Percentiles rank a stretch among this genome's conserved stretches.
These are phyloP conservation scores for Albugo laibachii DNA, from an alignment of 352 stramenopile species.

Conservation along the genomic window DNA sequence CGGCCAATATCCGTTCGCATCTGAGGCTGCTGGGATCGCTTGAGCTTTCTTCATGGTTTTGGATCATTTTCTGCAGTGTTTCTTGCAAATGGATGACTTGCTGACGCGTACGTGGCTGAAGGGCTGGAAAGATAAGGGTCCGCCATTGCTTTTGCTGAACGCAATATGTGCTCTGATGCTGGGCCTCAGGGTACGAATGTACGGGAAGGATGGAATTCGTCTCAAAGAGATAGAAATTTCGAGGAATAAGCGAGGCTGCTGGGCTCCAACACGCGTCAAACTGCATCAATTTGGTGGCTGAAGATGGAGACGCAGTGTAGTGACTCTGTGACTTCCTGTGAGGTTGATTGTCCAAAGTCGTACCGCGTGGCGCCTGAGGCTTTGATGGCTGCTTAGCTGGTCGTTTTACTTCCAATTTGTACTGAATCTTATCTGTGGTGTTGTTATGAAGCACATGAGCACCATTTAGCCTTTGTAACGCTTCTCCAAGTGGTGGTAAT, in stretches of 20 bases:
- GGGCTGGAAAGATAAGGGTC: constrained; percentile 48
- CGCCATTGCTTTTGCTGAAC: constrained; percentile 30
- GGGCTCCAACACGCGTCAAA: too few relatives aligned
- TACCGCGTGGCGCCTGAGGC: too few relatives aligned
- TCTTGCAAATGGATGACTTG: constrained; percentile 48
- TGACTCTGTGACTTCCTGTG: too few relatives aligned
- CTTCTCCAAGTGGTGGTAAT: too few relatives aligned
- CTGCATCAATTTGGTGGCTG: too few relatives aligned
- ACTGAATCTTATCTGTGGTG: too few relatives aligned
- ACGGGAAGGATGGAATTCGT: constrained; percentile 32
- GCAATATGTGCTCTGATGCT: constrained; percentile 33
- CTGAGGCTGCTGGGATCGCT: not conserved
- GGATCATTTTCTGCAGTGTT: constrained; percentile 34
- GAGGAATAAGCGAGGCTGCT: constrained; percentile 16
- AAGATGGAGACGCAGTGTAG: too few relatives aligned
- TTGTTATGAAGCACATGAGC: too few relatives aligned
- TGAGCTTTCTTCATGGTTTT: not conserved
- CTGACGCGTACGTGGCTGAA: constrained; percentile 35
- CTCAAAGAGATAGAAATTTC: constrained; percentile 65
- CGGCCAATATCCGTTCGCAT: constrained; percentile 1
- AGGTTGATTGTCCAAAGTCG: too few relatives aligned
- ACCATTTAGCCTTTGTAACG: too few relatives aligned
- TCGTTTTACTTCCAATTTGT: too few relatives aligned
- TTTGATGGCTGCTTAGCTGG: too few relatives aligned
- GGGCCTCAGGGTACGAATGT: constrained; percentile 18